A percentile compares a stretch with the other conserved stretches of the same genome.
These are phyloP conservation scores for Ophiostoma fasciatum DNA, from an alignment of 2,329 filamentous ascomycete species.

Conservation along the genomic window DNA sequence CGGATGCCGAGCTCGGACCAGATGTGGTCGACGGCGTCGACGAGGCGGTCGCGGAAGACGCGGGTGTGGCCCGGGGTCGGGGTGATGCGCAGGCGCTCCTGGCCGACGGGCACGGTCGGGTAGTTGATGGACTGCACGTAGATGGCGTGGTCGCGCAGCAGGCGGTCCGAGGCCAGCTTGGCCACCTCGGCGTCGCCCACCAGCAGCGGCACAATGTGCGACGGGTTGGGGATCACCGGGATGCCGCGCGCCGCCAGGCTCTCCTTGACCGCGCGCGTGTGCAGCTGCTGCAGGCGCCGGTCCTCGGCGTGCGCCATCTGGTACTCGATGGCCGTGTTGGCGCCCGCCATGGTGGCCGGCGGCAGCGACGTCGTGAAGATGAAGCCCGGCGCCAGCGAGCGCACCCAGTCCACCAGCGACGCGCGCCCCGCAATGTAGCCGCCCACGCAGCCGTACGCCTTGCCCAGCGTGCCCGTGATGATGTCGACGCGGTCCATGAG, in stretches of 20 bases:
- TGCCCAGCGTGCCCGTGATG: conserved; percentile 92
- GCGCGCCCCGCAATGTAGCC: conserved; percentile 90
- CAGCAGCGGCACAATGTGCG: conserved; percentile 86
- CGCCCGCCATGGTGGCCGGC: conserved; percentile 92
- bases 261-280: conserved; percentile 89
- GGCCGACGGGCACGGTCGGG: conserved; percentile 92
- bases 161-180: conserved; percentile 81
- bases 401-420: conserved; percentile 80
- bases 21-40: conserved; percentile 70
- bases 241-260: conserved; percentile 67
- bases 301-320: conserved; percentile 77
- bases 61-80: conserved; percentile 85
- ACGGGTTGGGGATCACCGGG: conserved; percentile 93
- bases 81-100: conserved; percentile 90
- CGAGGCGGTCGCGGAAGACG: conserved; percentile 72
- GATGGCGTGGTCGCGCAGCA: conserved; percentile 79
- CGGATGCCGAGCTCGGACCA: conserved; percentile 84
- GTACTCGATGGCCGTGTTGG: conserved; percentile 82
- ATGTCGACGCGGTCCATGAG: conserved; percentile 96
- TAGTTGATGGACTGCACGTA: conserved; percentile 99
- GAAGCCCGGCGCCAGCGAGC: conserved; percentile 89
- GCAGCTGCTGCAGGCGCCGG: conserved; percentile 82
- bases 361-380: conserved; percentile 98
- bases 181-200: conserved; percentile 90
- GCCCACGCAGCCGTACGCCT: conserved; percentile 94